phyloP scores from a whole-genome alignment of 2,329 filamentous ascomycete genomes.

The Fusarium coicis region DNA sequence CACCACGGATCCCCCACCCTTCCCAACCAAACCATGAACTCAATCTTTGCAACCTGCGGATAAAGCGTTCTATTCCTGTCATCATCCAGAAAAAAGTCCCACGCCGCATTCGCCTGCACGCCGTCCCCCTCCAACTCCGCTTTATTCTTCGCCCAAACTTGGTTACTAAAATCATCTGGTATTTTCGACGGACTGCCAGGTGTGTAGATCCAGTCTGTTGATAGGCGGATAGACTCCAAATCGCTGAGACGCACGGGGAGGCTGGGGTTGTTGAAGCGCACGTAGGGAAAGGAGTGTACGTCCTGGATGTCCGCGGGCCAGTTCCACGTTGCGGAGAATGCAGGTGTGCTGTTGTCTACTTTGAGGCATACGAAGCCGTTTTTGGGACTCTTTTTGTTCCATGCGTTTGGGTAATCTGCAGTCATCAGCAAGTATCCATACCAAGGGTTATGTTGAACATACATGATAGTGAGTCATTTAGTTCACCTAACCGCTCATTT shows the following conservation, averaged over 20 bases:
- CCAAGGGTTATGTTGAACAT: too few relatives aligned
- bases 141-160: slow-evolving; percentile 33
- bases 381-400: slow-evolving; percentile 40
- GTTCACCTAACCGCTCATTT: slow-evolving; percentile 21
- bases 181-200: slow-evolving; percentile 6
- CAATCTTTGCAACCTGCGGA: slow-evolving; percentile 36
- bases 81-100: slow-evolving; percentile 44
- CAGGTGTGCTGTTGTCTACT: slow-evolving; percentile 40
- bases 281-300: slow-evolving; percentile 43
- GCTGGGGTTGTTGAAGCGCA: slow-evolving; percentile 33
- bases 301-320: slow-evolving; percentile 40
- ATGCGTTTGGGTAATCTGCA: slow-evolving; percentile 43
- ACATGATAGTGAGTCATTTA: slow-evolving; percentile 34
- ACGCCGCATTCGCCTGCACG: slow-evolving; percentile 38
- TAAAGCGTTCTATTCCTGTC: slow-evolving; percentile 37
- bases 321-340: slow-evolving; percentile 39
- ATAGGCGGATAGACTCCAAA: slow-evolving; percentile 31
- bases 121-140: slow-evolving; percentile 4
- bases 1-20: slow-evolving; percentile 43
- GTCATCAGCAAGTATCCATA: background rate
- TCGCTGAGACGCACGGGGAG: slow-evolving; percentile 38
- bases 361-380: slow-evolving; percentile 39
- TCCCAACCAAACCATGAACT: slow-evolving; percentile 43
- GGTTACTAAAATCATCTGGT: slow-evolving; percentile 20
- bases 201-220: slow-evolving; percentile 42